A percentile compares a stretch with the other conserved stretches of the same genome.
Conservation (phyloP, 257 asterid genomes). For the Solanum sparsipilum region DNA sequence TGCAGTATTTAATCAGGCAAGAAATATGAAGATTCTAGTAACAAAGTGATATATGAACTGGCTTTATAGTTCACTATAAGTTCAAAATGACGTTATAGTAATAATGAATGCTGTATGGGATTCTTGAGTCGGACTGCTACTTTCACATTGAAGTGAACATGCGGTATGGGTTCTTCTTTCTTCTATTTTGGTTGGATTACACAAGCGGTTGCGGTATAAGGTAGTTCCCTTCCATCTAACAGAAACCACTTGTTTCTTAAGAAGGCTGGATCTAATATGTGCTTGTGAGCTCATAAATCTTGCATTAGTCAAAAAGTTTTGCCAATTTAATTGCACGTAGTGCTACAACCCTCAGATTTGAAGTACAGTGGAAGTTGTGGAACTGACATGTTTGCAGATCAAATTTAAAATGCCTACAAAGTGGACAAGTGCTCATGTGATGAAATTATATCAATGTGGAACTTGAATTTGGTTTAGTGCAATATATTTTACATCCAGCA, state of each 20-base stretch:
- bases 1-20: background rate
- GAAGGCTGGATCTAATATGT: background rate
- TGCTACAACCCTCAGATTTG: background rate
- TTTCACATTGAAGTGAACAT: background rate
- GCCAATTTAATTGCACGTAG: background rate
- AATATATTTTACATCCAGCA: background rate
- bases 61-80: background rate
- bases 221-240: background rate
- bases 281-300: background rate
- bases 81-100: background rate
- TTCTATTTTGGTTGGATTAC: background rate
- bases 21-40: background rate
- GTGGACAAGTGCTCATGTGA: background rate
- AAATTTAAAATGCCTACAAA: background rate
- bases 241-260: background rate
- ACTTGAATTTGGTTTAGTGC: background rate
- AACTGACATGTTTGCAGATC: background rate
- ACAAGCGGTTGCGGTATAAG: background rate
- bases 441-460: background rate
- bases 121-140: background rate
- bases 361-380: background rate
- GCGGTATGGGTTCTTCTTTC: background rate
- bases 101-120: background rate
- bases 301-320: background rate
- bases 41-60: background rate